These are phyloP conservation scores for Oryza longistaminata DNA, from an alignment of 176 grass and related monocot genomes.

Conservation along the genomic window DNA sequence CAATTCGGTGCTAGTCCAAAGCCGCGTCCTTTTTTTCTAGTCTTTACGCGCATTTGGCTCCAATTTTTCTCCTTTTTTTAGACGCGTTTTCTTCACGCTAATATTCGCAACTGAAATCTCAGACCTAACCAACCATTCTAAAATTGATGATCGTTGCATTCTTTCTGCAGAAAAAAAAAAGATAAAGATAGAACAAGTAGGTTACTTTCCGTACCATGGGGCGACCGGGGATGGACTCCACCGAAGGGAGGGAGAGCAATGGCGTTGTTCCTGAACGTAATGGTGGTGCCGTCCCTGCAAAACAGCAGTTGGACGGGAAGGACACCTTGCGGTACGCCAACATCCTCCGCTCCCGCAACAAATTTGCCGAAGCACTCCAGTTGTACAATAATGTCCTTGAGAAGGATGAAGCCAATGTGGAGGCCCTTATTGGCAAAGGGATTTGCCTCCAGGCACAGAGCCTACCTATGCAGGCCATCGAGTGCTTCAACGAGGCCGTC, in stretches of 20 bases:
- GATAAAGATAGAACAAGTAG: neutral
- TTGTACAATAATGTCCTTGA: constrained; percentile 73
- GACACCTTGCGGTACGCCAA: constrained; percentile 71
- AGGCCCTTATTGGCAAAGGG: constrained; percentile 90
- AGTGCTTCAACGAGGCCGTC: constrained; percentile 69
- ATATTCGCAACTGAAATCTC: neutral
- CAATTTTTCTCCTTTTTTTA: constrained; percentile 12
- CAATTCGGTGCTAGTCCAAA: constrained; percentile 18
- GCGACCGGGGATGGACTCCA: constrained; percentile 35
- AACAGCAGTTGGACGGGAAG: constrained; percentile 43
- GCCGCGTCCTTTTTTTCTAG: constrained; percentile 20
- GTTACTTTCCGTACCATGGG: constrained; percentile 25
- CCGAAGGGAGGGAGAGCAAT: constrained; percentile 42
- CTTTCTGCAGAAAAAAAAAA: constrained; percentile 19
- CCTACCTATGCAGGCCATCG: constrained; percentile 59
- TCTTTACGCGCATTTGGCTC: constrained; percentile 24
- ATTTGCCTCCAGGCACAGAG: constrained; percentile 89
- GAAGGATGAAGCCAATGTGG: constrained; percentile 63
- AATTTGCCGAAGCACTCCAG: constrained; percentile 70
- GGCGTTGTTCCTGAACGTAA: constrained; percentile 27
- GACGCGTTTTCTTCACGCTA: neutral
- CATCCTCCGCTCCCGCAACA: constrained; percentile 86
- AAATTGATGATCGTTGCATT: neutral
- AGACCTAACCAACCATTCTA: neutral
- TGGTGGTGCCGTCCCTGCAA: neutral